phyloP scores from a whole-genome alignment of 139 green algal genomes.

The Desmodesmus armatus region DNA sequence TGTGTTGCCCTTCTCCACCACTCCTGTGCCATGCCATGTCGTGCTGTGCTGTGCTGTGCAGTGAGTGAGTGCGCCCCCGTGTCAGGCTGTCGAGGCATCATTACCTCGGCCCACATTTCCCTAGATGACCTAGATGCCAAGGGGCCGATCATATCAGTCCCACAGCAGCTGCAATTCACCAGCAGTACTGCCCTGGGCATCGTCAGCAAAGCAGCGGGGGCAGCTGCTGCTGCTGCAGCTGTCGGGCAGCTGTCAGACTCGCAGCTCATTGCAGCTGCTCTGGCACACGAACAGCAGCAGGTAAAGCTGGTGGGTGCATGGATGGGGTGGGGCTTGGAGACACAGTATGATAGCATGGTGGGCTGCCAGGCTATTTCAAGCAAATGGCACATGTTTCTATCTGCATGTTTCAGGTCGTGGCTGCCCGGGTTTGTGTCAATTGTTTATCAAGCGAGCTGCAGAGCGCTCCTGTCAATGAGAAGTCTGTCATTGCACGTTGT shows the following conservation, averaged over 20 bases:
- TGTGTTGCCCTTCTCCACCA: neutral
- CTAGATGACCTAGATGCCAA: constrained; percentile 34
- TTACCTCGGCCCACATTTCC: neutral
- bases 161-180: constrained; percentile 20
- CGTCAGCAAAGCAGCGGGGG: neutral
- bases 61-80: constrained; percentile 3
- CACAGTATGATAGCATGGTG: too few species aligned
- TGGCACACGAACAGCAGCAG: constrained; percentile 6
- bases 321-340: too few species aligned
- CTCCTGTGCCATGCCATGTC: neutral
- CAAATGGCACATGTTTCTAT: too few species aligned
- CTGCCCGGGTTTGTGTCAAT: too few species aligned
- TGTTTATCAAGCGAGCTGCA: too few species aligned
- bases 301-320: too few species aligned
- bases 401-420: too few species aligned
- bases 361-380: too few species aligned
- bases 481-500: too few species aligned
- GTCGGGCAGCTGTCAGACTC: neutral
- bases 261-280: constrained; percentile 34
- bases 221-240: constrained; percentile 14
- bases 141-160: constrained; percentile 5
- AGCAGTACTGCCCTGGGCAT: neutral
- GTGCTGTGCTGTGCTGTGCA: neutral
- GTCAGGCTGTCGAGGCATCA: constrained; percentile 25
- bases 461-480: too few species aligned